Percentiles rank a stretch among this genome's conserved stretches.
phyloP scores from a whole-genome alignment of 345 rosid genomes.

The Populus alba region DNA sequence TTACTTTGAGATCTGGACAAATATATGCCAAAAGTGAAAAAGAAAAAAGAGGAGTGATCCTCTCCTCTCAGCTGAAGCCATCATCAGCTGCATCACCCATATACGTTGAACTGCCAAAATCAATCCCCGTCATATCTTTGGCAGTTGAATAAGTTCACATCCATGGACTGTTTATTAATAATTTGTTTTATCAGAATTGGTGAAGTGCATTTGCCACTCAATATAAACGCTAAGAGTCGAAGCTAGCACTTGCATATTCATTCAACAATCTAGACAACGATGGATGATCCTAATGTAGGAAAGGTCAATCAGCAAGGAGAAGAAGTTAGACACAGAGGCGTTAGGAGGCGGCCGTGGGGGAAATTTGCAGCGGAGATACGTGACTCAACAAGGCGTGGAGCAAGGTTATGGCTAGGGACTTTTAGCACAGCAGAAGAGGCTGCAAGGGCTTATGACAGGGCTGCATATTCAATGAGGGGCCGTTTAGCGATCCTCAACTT shows the following conservation, averaged over 20 bases:
- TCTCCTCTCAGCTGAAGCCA: not conserved
- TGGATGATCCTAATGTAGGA: conserved; percentile 17
- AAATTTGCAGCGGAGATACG: conserved; percentile 88
- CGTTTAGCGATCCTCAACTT: conserved; percentile 68
- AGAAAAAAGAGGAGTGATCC: not conserved
- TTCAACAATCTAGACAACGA: conserved; percentile 5
- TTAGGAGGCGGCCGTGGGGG: conserved; percentile 77
- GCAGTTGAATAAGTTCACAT: not conserved
- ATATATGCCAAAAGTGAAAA: not conserved
- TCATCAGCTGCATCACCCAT: not conserved
- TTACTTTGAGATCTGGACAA: not conserved
- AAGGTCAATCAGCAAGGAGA: conserved; percentile 21
- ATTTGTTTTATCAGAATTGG: no score
- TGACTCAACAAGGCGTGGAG: conserved; percentile 63
- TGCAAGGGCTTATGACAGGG: conserved; percentile 77
- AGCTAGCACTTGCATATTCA: not conserved
- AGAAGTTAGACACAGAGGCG: conserved; percentile 50
- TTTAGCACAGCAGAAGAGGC: conserved; percentile 74
- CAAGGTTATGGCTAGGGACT: conserved; percentile 83
- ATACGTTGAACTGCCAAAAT: not conserved
- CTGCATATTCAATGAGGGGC: conserved; percentile 72
- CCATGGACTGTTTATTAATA: not conserved
- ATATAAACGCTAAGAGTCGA: not conserved
- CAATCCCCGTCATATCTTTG: not conserved
- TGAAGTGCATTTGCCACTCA: not conserved